Evolutionary conservation across 176 grass and related monocot genomes (phyloP), one percentile per base, ranked within the genome.

Genomic region (Pontederia paniculata): DNA sequence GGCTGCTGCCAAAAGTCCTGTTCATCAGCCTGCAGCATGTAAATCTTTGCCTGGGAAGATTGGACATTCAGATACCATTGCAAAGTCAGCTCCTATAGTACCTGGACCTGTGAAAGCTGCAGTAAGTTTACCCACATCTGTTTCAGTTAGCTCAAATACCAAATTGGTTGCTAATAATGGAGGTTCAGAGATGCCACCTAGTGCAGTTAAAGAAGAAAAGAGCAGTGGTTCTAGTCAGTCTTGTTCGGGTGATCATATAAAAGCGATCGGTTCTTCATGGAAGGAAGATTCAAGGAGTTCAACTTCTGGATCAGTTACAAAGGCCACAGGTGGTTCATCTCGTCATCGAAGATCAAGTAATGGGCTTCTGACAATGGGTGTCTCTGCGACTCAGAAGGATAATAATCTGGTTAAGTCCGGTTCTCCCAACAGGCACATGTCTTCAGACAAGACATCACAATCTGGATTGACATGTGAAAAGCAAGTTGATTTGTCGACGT

Each of bases 151-250:
- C 59, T 55, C 57, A 21, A 86, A 86, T 42, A 17, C 65, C 65
- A 86, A 86, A 71, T 50, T 66, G 66, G 17, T 60, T 67, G 44
- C 63, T 49, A 73, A 69, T 50, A 42, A 23, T 61, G 66, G 69
- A 54, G 46, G 70, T 48, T 19, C 70, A 43, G 78, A 86, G 21
- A 45, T 74, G 37, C 83, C 65, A 45, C 42, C 75, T 49, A 47
- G 42, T 13, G 52, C 17, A 10, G 58, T 60, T 23, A 69, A 69
- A 21, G 89, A 95, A 54, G 89, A 95, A 69, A 95, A 85, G 81
- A 88, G 89, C 45, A 80, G 75, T 58, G 88, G 84, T 73, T 95
- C 89, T 55, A 88, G 89, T 60, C 89, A 95, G 65, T 95, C 89
- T 45, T 85, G 80, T 42, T 94, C 88, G n/a, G 88, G 88, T 50